These are phyloP conservation scores for Hyaloscypha variabilis DNA, from an alignment of 495 filamentous ascomycete genomes.

Conservation along the genomic window DNA sequence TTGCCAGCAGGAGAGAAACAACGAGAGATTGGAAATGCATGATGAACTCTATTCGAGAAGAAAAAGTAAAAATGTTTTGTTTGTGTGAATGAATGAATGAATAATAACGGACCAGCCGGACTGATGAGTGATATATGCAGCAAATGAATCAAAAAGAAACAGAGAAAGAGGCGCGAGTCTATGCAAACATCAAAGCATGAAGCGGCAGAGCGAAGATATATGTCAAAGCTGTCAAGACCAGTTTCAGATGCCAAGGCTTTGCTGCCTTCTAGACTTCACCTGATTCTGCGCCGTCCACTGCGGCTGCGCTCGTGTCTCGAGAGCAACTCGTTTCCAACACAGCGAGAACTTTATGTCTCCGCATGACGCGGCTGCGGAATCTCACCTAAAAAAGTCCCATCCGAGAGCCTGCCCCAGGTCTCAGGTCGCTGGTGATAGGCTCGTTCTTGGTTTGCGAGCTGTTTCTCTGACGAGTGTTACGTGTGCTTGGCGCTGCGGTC, in stretches of 20 bases:
- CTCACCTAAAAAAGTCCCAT: not conserved
- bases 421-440: not conserved
- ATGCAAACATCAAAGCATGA: not conserved
- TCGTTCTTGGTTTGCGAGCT: not conserved
- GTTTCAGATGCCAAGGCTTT: conserved; percentile 19
- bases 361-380: not conserved
- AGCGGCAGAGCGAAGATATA: not conserved
- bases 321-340: not conserved
- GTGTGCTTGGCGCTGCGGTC: not conserved
- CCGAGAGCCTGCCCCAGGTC: not conserved
- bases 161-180: not conserved
- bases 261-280: not conserved
- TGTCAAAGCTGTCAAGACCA: not conserved
- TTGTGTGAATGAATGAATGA: not conserved
- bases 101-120: conserved; percentile 18
- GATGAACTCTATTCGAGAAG: conserved; percentile 2
- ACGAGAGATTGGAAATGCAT: conserved; percentile 22
- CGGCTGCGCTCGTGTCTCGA: not conserved
- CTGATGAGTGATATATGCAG: not conserved
- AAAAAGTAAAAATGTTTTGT: not conserved
- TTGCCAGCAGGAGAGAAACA: conserved; percentile 14
- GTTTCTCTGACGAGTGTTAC: conserved; percentile 1
- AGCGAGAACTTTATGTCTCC: not conserved
- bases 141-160: not conserved
- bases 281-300: not conserved